These are phyloP conservation scores for Penicillium samsonianum DNA, from an alignment of 495 filamentous ascomycete species.

Conservation along the genomic window DNA sequence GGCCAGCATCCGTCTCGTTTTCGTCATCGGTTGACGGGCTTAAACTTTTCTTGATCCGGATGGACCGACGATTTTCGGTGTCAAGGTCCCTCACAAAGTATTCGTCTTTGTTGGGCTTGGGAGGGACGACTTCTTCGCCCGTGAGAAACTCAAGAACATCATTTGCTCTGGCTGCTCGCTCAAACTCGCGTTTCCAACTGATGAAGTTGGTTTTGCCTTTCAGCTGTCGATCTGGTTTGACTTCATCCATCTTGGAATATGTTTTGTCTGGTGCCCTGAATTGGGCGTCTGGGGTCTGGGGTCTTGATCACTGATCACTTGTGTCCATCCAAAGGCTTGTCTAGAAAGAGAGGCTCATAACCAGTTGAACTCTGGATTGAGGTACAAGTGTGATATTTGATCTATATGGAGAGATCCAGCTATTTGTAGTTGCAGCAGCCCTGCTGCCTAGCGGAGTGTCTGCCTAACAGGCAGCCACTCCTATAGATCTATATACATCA, in stretches of 20 bases:
- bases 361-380: constrained; percentile 7
- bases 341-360: constrained; percentile 7
- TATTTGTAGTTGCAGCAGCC: constrained; percentile 18
- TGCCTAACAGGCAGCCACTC: constrained; percentile 2
- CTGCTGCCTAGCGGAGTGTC: constrained; percentile 13
- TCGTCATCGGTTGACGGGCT: neutral
- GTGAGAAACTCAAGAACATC: neutral
- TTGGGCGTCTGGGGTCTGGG: constrained; percentile 7
- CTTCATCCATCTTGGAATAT: constrained; percentile 3
- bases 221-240: constrained; percentile 1
- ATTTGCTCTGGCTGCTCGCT: constrained; percentile 2
- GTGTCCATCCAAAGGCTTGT: constrained; percentile 10
- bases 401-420: constrained; percentile 10
- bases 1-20: neutral
- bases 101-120: neutral
- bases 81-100: neutral
- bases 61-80: constrained; percentile 1
- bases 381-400: constrained; percentile 15
- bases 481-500: constrained; percentile 18
- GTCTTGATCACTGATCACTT: constrained; percentile 10
- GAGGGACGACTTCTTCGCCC: constrained; percentile 1
- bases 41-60: constrained; percentile 3
- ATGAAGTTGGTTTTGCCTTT: constrained; percentile 6
- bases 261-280: constrained; percentile 1
- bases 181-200: constrained; percentile 4